A percentile compares a stretch with the other conserved stretches of the same genome.
These are phyloP conservation scores for Suillus spraguei DNA, from an alignment of 768 basidiomycete species.

Conservation along the genomic window DNA sequence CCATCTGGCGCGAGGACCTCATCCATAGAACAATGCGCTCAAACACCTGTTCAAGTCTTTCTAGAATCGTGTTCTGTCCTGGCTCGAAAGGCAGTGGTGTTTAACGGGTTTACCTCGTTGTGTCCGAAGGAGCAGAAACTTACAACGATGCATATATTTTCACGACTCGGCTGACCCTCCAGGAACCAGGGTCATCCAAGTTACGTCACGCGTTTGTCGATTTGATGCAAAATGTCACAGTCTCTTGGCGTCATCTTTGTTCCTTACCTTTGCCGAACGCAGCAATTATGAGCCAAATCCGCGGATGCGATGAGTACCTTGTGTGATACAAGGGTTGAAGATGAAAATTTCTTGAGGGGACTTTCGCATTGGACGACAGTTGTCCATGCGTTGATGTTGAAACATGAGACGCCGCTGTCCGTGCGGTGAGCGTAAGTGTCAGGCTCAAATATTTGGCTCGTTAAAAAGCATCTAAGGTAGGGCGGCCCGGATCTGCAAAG, in stretches of 20 bases:
- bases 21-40: neutral
- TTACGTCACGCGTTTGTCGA: neutral
- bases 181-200: neutral
- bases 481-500: too few relatives aligned
- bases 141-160: neutral
- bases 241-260: neutral
- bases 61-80: neutral
- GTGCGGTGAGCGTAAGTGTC: too few relatives aligned
- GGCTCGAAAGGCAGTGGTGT: slow-evolving; percentile 4
- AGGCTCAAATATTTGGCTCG: too few relatives aligned
- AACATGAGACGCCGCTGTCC: too few relatives aligned
- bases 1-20: neutral
- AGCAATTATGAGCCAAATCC: too few relatives aligned
- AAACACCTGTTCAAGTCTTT: neutral
- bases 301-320: too few relatives aligned
- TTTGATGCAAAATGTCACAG: neutral
- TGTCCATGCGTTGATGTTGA: too few relatives aligned
- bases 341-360: too few relatives aligned
- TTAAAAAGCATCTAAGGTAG: too few relatives aligned
- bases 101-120: neutral
- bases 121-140: neutral
- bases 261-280: neutral
- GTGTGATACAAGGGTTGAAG: too few relatives aligned
- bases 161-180: neutral
- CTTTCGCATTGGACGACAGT: too few relatives aligned